These are phyloP conservation scores for Penicillium cinerascens DNA, from an alignment of 495 filamentous ascomycete species.

Conservation along the genomic window DNA sequence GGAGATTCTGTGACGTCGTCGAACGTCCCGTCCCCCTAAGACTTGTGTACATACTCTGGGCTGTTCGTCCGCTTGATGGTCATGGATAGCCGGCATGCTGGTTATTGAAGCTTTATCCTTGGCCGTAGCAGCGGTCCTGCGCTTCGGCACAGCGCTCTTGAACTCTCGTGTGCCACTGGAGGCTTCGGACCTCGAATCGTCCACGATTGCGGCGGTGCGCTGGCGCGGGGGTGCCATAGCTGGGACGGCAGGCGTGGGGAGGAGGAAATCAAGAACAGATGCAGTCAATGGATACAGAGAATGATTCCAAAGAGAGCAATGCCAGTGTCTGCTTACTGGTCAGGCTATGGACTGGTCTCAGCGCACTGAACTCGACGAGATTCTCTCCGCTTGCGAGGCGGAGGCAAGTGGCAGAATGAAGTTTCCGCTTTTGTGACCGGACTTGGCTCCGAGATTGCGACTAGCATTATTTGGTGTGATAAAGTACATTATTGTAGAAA, in stretches of 20 bases:
- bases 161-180: slow-evolving; percentile 51
- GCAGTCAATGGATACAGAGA: slow-evolving; percentile 8
- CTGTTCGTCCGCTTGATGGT: slow-evolving; percentile 25
- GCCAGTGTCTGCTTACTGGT: slow-evolving; percentile 1
- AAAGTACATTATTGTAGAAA: background rate
- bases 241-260: slow-evolving; percentile 2
- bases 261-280: background rate
- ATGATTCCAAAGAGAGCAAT: slow-evolving; percentile 2
- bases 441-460: slow-evolving; percentile 6
- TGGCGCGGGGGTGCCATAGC: slow-evolving; percentile 48
- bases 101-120: slow-evolving; percentile 35
- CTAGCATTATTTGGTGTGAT: background rate
- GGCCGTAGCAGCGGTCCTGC: slow-evolving; percentile 29
- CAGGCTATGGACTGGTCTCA: slow-evolving; percentile 2
- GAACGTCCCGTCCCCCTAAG: background rate
- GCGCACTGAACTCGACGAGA: slow-evolving; percentile 11
- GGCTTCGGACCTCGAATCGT: slow-evolving; percentile 54
- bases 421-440: slow-evolving; percentile 16
- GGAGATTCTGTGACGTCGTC: slow-evolving; percentile 4
- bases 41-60: slow-evolving; percentile 31
- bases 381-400: slow-evolving; percentile 34
- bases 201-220: slow-evolving; percentile 38
- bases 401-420: slow-evolving; percentile 37
- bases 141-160: slow-evolving; percentile 30
- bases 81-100: slow-evolving; percentile 31